Base-by-base conservation (phyloP, 2,329 filamentous ascomycete species). In the Ophiostoma triangulosporum region DNA sequence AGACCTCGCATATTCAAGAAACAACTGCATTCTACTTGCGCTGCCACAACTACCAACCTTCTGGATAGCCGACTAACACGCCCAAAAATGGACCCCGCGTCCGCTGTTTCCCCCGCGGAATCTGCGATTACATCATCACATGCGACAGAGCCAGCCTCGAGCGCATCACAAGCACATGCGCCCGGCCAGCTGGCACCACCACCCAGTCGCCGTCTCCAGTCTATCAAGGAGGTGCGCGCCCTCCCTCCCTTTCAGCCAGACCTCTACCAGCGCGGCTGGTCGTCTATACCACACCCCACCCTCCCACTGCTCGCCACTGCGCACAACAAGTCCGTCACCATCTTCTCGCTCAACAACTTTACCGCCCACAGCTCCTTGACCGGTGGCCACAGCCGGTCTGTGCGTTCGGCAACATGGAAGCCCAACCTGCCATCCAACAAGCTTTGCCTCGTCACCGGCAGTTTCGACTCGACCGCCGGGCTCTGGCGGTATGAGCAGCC, bases 381-480 rank as follows among this genome's bases (percentile, higher is more conserved):
- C 7, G 90, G 89, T 56, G 93, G 91, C 7, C 93, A 98, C 70
- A 87, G 88, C 61, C 86, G 93, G 54, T 93, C 86, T 61, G 82
- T 98, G n/a, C 81, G 93, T 53, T 81, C 81, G 50, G 81, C 83
- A 20, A 83, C 88, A 35, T 98, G 93, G 93, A 95, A 95, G 69
- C 89, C 90, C 0, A 75, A 76, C 56, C 69, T 79, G 43, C 70
- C 75, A 14, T 69, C 71, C 3, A 69, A 74, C 57, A 80, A 83
- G 64, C 83, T 86, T 54, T 88, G 91, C 45, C 77, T 97, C 15
- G 90, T 91, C 5, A 95, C 90, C 0, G 93, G 88, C 4, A 93
- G 86, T 65, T 98, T 98, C 65, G 93, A 98, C 67, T 84, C 88
- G 15, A 94, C 87, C 1, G 90, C 91, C 2, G 93, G 89, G 9